A percentile compares a stretch with the other conserved stretches of the same genome.
Conservation (phyloP, 140 eudicot species). For the Oenanthe javanica region DNA sequence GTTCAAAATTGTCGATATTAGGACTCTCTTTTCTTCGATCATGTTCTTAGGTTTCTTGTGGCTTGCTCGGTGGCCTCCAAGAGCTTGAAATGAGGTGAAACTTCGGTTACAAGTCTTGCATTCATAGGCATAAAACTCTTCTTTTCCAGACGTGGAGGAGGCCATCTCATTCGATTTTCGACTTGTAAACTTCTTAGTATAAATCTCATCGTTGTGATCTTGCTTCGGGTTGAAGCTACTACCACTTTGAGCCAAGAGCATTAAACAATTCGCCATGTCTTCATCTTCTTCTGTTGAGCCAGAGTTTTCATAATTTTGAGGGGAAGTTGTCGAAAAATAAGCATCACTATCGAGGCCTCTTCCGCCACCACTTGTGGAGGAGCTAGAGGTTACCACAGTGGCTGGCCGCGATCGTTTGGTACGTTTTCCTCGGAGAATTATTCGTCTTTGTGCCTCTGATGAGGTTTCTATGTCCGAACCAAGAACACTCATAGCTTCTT, state of each 20-base stretch:
- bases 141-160: conserved; percentile 18
- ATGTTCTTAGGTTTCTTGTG: conserved; percentile 48
- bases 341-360: conserved; percentile 9
- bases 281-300: conserved; percentile 36
- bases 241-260: conserved; percentile 55
- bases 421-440: conserved; percentile 51
- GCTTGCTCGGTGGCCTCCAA: conserved; percentile 67
- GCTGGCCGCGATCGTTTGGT: conserved; percentile 43
- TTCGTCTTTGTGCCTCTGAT: conserved; percentile 6
- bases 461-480: conserved; percentile 36
- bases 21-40: conserved; percentile 13
- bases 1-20: not conserved
- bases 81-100: conserved; percentile 62
- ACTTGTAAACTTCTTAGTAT: conserved; percentile 20
- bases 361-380: conserved; percentile 21
- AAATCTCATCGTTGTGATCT: not conserved
- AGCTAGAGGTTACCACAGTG: conserved; percentile 24
- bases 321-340: conserved; percentile 20
- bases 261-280: conserved; percentile 82
- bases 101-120: conserved; percentile 59
- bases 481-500: not conserved
- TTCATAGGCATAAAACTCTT: conserved; percentile 29
- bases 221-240: conserved; percentile 7
- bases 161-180: conserved; percentile 29
- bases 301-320: conserved; percentile 19